Evolutionary conservation across 106 monocot genomes (phyloP).

Genomic region (Vanilla planifolia): DNA sequence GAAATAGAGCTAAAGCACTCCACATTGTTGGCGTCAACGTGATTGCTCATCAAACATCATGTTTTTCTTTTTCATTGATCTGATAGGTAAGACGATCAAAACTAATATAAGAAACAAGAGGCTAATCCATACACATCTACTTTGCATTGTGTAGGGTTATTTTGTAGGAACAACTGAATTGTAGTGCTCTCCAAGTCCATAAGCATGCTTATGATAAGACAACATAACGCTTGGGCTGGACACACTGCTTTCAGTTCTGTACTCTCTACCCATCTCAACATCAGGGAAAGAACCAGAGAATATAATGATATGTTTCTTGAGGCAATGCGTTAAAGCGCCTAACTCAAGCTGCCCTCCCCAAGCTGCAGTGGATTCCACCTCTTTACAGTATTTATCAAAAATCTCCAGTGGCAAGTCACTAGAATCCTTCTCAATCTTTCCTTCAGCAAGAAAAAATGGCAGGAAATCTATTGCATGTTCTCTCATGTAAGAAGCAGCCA

Average conservation of each 20-base stretch:
- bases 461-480: constrained; percentile 52
- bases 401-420: constrained; percentile 16
- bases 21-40: too few species aligned
- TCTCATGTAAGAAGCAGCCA: constrained; percentile 69
- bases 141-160: too few species aligned
- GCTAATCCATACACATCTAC: too few species aligned
- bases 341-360: constrained; percentile 89
- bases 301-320: constrained; percentile 56
- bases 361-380: constrained; percentile 54
- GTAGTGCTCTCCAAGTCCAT: constrained; percentile 82
- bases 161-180: constrained; percentile 56
- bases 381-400: constrained; percentile 53
- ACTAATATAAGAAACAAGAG: too few species aligned
- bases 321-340: constrained; percentile 54
- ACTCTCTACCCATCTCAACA: constrained; percentile 84
- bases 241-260: constrained; percentile 23
- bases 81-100: too few species aligned
- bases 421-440: constrained; percentile 27
- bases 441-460: constrained; percentile 62
- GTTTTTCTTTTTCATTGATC: too few species aligned
- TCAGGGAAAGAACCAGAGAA: constrained; percentile 74
- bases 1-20: too few species aligned
- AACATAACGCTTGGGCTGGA: constrained; percentile 43
- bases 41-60: too few species aligned
- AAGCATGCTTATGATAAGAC: constrained; percentile 76